Conservation (phyloP, 768 basidiomycete species). For the Mycena floridula region DNA sequence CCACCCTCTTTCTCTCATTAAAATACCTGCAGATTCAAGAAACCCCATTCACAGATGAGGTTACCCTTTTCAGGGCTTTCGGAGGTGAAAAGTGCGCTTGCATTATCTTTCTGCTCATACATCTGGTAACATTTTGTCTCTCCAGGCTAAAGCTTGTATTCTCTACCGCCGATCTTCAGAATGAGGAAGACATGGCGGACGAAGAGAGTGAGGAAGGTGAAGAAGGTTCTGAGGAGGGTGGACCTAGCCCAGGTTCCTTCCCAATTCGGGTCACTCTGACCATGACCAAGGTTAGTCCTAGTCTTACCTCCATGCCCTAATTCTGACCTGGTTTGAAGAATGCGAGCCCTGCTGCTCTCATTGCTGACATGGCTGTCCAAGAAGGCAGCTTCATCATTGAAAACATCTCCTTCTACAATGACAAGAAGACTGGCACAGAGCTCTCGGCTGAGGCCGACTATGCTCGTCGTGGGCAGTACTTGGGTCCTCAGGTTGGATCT, state of each 20-base stretch:
- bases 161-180: conserved; percentile 37
- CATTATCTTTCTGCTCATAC: background rate
- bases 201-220: conserved; percentile 34
- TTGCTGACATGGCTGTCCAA: conserved; percentile 72
- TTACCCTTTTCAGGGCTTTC: conserved; percentile 74
- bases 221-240: conserved; percentile 28
- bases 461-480: conserved; percentile 86
- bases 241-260: conserved; percentile 41
- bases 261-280: conserved; percentile 77
- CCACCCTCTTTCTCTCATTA: too few relatives aligned
- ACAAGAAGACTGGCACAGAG: conserved; percentile 64
- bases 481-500: conserved; percentile 73
- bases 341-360: conserved; percentile 57
- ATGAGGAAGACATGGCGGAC: conserved; percentile 29
- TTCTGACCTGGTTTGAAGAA: conserved; percentile 27
- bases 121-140: too few relatives aligned
- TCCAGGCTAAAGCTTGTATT: background rate
- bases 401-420: conserved; percentile 82
- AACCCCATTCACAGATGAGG: conserved; percentile 68
- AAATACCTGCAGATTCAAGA: conserved; percentile 64
- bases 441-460: conserved; percentile 88
- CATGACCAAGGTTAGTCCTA: conserved; percentile 67
- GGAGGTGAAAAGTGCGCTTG: conserved; percentile 80
- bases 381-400: conserved; percentile 82
- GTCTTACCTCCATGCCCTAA: background rate